Base-by-base conservation (phyloP, 768 basidiomycete genomes). In the Hemileccinum rubropunctum region DNA sequence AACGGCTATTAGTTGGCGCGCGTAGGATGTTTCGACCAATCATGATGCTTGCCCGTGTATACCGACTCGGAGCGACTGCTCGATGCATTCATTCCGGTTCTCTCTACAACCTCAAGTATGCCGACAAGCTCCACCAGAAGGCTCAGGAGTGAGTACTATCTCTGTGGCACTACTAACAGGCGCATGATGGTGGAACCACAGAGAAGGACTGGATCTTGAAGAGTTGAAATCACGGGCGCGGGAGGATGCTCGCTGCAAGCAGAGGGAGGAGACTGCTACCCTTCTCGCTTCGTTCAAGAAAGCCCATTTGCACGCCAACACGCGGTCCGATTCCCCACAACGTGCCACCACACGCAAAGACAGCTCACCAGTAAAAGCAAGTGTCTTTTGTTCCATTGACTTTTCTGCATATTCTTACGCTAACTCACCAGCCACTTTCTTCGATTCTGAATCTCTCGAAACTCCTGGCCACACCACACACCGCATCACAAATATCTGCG, bases 361-460 rank as follows among this genome's bases (percentile, higher is more conserved):
- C 59, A 79, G 79, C 47, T 81, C 85, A 14, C 86, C 87, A 7
- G 69, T 88, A 45, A 86, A 82, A 74, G 84, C 78, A 59, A 48
- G 74, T 65, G 10, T 45, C 14, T 9, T 28, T 26, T 23, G 18
- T 30, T 32, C 20, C 18, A 37, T 8, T 37, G 39, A 33, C 45
- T 45, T 7, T 15, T 7, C 6, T 50, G 26, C 45, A 51, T 17
- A 14, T 21, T n/a, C 5, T 9, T 20, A 15, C 28, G 23, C n/a
- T 15, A 18, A 51, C 34, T 26, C 6, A 2, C 42, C 14, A 98
- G 95, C 86, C 93, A 10, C 76, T 98, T 18, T 79, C 83, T 4
- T 81, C 78, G 9, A 85, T 97, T 52, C 73, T 98, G 58, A 93
- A 97, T 66, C 65, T 95, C 12, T 71, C 81, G 17, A 80, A 82